A percentile compares a stretch with the other conserved stretches of the same genome.
phyloP scores from a whole-genome alignment of 495 filamentous ascomycete species.

The Tuber magnatum region DNA sequence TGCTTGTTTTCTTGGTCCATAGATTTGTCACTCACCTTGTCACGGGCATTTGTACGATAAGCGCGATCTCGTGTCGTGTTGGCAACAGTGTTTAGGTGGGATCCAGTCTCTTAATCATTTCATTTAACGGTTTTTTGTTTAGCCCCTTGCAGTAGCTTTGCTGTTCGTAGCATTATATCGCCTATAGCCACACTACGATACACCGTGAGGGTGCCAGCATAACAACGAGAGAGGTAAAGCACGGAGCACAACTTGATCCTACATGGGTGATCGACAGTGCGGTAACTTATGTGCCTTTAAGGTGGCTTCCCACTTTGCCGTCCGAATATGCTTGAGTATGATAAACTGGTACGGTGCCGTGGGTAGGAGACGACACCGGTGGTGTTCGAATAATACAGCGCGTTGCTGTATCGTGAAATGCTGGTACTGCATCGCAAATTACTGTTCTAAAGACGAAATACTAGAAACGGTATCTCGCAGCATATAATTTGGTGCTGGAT shows the following conservation, averaged over 20 bases:
- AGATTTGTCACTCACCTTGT: neutral
- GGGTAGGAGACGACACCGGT: neutral
- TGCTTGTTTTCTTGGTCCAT: neutral
- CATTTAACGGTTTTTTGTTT: neutral
- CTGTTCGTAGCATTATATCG: neutral
- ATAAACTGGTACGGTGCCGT: neutral
- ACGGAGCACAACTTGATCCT: neutral
- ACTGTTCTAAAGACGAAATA: too few species aligned
- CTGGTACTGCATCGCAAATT: too few species aligned
- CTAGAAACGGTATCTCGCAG: too few species aligned
- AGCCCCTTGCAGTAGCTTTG: neutral
- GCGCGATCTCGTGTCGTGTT: neutral
- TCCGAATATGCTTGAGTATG: neutral
- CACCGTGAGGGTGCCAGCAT: neutral
- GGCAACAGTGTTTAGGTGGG: neutral
- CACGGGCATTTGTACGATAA: neutral
- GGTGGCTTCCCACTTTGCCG: neutral
- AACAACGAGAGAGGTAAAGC: neutral
- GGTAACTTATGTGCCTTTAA: neutral
- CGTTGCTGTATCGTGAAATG: too few species aligned
- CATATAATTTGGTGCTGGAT: too few species aligned
- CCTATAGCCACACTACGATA: neutral
- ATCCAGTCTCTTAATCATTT: neutral
- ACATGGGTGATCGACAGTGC: neutral
- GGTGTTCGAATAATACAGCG: too few species aligned